These are phyloP conservation scores for Magnaporthales sp. DNA, from an alignment of 2,329 filamentous ascomycete genomes.

Conservation along the genomic window DNA sequence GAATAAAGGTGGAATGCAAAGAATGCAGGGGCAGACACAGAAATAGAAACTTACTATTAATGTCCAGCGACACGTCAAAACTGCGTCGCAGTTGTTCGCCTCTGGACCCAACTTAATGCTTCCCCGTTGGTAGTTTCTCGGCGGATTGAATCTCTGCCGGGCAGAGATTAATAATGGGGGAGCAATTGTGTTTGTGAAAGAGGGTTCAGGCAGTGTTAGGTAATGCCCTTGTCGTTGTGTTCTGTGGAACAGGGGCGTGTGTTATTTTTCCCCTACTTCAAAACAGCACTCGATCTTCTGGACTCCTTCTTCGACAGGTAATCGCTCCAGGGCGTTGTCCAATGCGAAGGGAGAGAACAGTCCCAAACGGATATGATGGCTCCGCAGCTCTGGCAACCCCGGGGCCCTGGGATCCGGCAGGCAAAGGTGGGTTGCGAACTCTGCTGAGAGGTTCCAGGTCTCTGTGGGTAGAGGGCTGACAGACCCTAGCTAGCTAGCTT, in stretches of 20 bases:
- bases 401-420: background rate
- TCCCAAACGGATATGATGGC: background rate
- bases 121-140: background rate
- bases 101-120: background rate
- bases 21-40: background rate
- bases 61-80: background rate
- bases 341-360: background rate
- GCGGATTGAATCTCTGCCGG: background rate
- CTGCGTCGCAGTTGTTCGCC: background rate
- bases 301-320: slow-evolving; percentile 1
- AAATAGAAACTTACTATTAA: background rate
- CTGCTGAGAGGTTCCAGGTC: background rate
- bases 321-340: background rate
- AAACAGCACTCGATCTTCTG: background rate
- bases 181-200: background rate
- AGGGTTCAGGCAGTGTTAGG: background rate
- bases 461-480: background rate
- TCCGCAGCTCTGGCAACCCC: background rate
- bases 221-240: background rate
- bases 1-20: background rate
- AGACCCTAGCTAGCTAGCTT: background rate
- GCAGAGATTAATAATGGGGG: slow-evolving; percentile 3
- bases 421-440: background rate
- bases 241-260: background rate
- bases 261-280: background rate